Percentiles rank a stretch among this genome's conserved stretches.
phyloP scores from a whole-genome alignment of 169 alveolate species.

The Eimeria tenella region DNA sequence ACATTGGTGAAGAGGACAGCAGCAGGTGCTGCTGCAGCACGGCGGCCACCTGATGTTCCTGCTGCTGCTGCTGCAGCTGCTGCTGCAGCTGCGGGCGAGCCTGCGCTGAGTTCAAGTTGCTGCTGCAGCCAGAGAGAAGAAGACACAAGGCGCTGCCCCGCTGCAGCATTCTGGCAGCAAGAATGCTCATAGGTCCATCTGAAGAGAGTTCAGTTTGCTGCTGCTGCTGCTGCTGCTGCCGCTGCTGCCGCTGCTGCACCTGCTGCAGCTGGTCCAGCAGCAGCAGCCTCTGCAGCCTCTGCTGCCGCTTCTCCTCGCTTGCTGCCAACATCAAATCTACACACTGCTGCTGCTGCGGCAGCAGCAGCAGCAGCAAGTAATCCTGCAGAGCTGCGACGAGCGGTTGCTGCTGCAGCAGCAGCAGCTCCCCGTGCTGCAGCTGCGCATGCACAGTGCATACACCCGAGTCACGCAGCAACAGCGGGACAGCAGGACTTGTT shows the following conservation, averaged over 20 bases:
- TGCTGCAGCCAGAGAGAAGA: conserved; percentile 58
- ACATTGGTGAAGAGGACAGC: conserved; percentile 1
- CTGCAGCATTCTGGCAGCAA: conserved; percentile 36
- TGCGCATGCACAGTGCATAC: conserved; percentile 16
- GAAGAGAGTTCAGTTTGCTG: not conserved
- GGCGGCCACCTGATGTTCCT: conserved; percentile 4
- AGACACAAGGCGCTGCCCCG: conserved; percentile 37
- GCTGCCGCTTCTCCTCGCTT: conserved; percentile 46
- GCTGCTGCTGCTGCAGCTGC: conserved; percentile 73
- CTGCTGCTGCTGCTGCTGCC: conserved; percentile 25
- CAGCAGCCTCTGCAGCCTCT: conserved; percentile 63
- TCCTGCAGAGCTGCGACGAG: conserved; percentile 46
- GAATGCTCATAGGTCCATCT: not conserved
- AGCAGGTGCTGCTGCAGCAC: conserved; percentile 62
- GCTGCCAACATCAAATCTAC: conserved; percentile 10
- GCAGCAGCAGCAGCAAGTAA: conserved; percentile 58
- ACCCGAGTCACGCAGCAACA: conserved; percentile 67
- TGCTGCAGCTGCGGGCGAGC: conserved; percentile 62
- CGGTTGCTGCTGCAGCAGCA: conserved; percentile 72
- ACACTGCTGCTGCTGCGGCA: conserved; percentile 37
- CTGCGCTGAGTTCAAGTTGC: conserved; percentile 18
- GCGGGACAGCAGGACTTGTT: conserved; percentile 9
- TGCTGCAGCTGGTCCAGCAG: conserved; percentile 72
- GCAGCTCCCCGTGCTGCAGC: conserved; percentile 62
- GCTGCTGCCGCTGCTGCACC: conserved; percentile 60